Percentiles rank a stretch among this genome's conserved stretches.
phyloP scores from a whole-genome alignment of 768 basidiomycete genomes.

The Mycena maculata region DNA sequence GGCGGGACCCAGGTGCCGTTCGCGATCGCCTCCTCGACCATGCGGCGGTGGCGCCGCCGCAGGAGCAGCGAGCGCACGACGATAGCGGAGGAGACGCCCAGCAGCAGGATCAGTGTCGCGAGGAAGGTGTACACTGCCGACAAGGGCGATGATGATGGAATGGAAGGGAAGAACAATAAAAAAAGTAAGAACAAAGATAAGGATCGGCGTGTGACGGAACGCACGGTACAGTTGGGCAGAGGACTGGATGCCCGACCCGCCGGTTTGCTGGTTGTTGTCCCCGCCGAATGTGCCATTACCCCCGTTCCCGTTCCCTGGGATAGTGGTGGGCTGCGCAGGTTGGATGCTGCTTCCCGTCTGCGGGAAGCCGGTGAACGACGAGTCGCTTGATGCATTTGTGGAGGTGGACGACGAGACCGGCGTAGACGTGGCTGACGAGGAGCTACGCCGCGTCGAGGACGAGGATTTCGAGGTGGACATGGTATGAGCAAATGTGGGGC shows the following conservation, averaged over 20 bases:
- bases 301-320: not conserved
- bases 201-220: not conserved
- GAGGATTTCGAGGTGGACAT: no score
- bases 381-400: no score
- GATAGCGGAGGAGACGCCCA: constrained; percentile 75
- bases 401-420: no score
- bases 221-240: constrained; percentile 29
- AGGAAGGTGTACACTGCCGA: constrained; percentile 55
- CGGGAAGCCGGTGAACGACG: no score
- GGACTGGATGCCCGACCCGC: not conserved
- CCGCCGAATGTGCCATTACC: not conserved
- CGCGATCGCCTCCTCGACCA: constrained; percentile 72
- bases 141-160: no score
- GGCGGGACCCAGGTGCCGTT: constrained; percentile 71
- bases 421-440: no score
- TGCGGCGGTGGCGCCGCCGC: constrained; percentile 67
- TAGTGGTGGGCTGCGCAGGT: no score
- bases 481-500: no score
- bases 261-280: not conserved
- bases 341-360: no score
- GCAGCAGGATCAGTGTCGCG: constrained; percentile 75
- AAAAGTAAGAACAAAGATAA: not conserved
- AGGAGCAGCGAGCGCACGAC: constrained; percentile 72
- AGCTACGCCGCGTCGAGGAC: no score
- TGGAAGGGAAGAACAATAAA: no score